phyloP scores from a whole-genome alignment of 805 yeast species.

The Candida succiphila region DNA sequence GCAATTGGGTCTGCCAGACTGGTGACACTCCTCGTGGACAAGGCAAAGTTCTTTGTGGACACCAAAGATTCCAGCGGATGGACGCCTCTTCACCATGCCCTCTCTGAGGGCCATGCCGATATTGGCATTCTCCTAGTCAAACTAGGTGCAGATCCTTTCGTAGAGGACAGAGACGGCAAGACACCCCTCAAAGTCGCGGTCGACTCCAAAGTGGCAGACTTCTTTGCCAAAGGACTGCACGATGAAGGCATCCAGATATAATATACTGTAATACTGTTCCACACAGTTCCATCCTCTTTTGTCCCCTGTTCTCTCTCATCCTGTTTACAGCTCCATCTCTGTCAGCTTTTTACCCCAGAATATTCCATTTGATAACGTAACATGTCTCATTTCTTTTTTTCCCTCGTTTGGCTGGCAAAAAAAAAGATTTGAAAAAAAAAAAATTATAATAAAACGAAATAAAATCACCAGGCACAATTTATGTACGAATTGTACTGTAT shows the following conservation, averaged over 20 bases:
- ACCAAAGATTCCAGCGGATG: constrained; percentile 64
- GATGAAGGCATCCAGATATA: constrained; percentile 10
- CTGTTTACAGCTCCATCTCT: too few relatives aligned
- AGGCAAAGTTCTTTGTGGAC: constrained; percentile 54
- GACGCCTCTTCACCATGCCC: constrained; percentile 84
- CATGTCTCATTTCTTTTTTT: too few relatives aligned
- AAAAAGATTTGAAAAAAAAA: too few relatives aligned
- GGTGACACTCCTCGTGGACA: constrained; percentile 40
- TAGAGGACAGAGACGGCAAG: constrained; percentile 41
- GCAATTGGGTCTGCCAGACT: constrained; percentile 58
- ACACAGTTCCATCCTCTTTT: too few relatives aligned
- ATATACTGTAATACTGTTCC: too few relatives aligned
- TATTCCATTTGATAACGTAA: too few relatives aligned
- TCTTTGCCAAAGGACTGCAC: constrained; percentile 19
- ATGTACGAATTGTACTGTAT: too few relatives aligned
- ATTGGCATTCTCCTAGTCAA: constrained; percentile 52
- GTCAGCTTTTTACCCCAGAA: too few relatives aligned
- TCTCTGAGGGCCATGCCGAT: constrained; percentile 84
- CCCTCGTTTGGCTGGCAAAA: too few relatives aligned
- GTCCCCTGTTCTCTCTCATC: too few relatives aligned
- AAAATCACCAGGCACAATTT: too few relatives aligned
- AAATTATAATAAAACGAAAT: too few relatives aligned
- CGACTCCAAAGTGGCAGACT: constrained; percentile 38
- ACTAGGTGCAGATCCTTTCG: constrained; percentile 54
- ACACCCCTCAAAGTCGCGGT: constrained; percentile 45